Evolutionary conservation across 2,329 filamentous ascomycete genomes (phyloP), one percentile per base, ranked within the genome.

Genomic region (Hypomyces perniciosus): DNA sequence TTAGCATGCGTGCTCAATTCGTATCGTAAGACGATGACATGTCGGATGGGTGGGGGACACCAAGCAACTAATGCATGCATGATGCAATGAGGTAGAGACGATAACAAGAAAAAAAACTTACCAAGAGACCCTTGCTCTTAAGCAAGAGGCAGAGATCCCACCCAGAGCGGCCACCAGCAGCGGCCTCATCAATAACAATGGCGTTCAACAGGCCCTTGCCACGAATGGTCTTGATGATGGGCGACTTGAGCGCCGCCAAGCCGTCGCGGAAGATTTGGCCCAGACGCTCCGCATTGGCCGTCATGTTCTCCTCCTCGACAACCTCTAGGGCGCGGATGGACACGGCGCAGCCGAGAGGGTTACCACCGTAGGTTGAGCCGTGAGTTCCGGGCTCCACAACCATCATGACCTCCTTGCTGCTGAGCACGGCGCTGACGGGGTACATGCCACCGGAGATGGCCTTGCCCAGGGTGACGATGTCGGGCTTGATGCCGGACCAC

Each of bases 401-500:
- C 59, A 96, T 80, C 91, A 99, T 96, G 57, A 97, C 78, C 51
- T 96, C 91, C 72, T 86, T 90, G 62, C 84, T 84, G 55, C 87
- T 86, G 47, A 99, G 78, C 44, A 99, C 91, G 62, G 86, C 90
- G 55, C 90, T 96, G 52, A 99, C 93, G n/a, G 93, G 93, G 73
- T 99, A 99, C 86, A 97, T 93, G 69, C 93, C 93, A 57, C 93
- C 93, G 33, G 90, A 96, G 67, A 99, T 96, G 60, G 93, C 93
- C 76, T 99, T 99, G 65, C 93, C 93, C 33, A 99, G 83, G 44
- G 95, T 85, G 27, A 99, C 86, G 64, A 99, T 80, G 67, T 99
- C 93, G 37, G 92, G 93, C 76, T 92, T 95, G 76, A 99, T 90
- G 60, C 85, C 88, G 51, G 88, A 85, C 91, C 93, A 97, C 72